Base-by-base conservation (phyloP, 768 basidiomycete genomes). In the Paxillus involutus region DNA sequence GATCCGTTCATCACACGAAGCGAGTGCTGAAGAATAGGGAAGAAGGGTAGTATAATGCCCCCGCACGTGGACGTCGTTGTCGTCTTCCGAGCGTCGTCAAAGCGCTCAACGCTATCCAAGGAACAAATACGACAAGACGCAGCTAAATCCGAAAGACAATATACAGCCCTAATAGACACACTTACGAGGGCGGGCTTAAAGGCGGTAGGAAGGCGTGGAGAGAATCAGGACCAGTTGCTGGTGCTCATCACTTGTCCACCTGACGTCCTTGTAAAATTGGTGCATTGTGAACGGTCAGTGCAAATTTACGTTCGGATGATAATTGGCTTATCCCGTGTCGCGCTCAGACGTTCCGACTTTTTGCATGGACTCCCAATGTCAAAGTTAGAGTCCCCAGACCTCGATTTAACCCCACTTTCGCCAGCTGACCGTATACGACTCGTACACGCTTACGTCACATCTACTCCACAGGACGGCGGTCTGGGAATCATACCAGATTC, bases 401-500 rank as follows among this genome's bases (percentile, higher is more conserved):
- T 77, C 19, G 76, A 78, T 49, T 69, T 72, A 2, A 72, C 73
- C 3, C 71, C 80, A 0, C 71, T 90, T 29, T 82, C 82, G 0
- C 80, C 88, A 6, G 85, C 91, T 1, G 88, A 94, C 63, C 82
- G 88, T n/a, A 73, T 94, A 19, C 84, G 92, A n/a, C 80, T 93
- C 30, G 79, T 93, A 0, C 77, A 94, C 62, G 66, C 77, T 7
- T 88, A 86, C 65, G 75, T 94, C 55, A 84, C 91, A 3, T 82
- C 88, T 1, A 82, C 81, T 0, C 75, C 78, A 0, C 64, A 75
- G n/a, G 94, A 95, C 49, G 88, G 91, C 10, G 94, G 94, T 5
- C 80, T 96, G 2, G 93, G 91, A 1, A 83, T 98, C 45, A 82
- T 85, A 8, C 86, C 90, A 2, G 83, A 81, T 13, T 77, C 83